A percentile compares a stretch with the other conserved stretches of the same genome.
Conservation (phyloP, 768 basidiomycete species). For the Lactifluus piperatus region DNA sequence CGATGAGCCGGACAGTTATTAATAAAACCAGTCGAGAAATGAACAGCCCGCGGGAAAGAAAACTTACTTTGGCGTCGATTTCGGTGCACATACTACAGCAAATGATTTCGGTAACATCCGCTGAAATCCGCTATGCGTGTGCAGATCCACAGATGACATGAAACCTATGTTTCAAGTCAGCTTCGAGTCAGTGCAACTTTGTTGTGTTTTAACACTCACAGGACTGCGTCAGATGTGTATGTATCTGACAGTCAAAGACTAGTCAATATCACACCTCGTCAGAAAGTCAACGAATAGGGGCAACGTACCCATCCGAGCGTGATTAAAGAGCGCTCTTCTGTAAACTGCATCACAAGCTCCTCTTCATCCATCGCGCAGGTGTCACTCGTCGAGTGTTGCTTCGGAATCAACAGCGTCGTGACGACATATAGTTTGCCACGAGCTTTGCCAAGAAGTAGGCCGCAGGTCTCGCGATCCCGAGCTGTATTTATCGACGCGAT, state of each 20-base stretch:
- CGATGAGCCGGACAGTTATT: neutral
- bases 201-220: slow-evolving; percentile 38
- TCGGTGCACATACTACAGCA: slow-evolving; percentile 86
- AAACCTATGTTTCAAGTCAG: slow-evolving; percentile 44
- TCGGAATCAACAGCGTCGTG: slow-evolving; percentile 81
- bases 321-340: slow-evolving; percentile 70
- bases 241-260: slow-evolving; percentile 48
- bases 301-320: slow-evolving; percentile 83
- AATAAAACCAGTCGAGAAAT: neutral
- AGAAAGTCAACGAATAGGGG: neutral
- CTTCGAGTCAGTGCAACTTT: neutral
- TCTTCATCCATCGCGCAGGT: slow-evolving; percentile 93
- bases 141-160: slow-evolving; percentile 91
- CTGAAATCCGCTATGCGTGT: slow-evolving; percentile 87
- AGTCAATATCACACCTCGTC: neutral
- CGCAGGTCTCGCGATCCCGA: slow-evolving; percentile 79
- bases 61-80: slow-evolving; percentile 66
- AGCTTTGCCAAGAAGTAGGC: slow-evolving; percentile 66
- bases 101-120: slow-evolving; percentile 86
- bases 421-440: slow-evolving; percentile 55
- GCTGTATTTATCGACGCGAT: slow-evolving; percentile 75
- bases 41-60: neutral
- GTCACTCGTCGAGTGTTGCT: slow-evolving; percentile 79
- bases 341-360: slow-evolving; percentile 78
- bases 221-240: slow-evolving; percentile 85